Conservation (phyloP, 139 green algal species). For the Nannochloris sp. region DNA sequence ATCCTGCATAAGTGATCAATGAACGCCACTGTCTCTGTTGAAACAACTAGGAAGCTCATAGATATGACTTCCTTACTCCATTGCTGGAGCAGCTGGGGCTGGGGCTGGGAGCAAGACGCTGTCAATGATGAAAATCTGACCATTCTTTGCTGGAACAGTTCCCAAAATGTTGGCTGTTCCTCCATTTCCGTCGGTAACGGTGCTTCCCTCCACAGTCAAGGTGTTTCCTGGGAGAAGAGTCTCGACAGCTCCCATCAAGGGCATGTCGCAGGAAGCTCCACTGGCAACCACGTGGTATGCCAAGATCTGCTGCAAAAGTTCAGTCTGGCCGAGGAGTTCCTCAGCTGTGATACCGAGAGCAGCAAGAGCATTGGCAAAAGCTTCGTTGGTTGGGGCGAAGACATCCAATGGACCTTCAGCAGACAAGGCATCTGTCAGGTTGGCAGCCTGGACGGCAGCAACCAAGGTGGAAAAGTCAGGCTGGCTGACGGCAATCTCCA, state of each 20-base stretch:
- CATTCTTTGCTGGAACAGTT: conserved; percentile 11
- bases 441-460: not conserved
- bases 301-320: conserved; percentile 21
- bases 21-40: too few species aligned
- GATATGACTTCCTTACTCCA: too few species aligned
- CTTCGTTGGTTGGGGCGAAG: conserved; percentile 42
- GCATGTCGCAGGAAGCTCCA: conserved; percentile 5
- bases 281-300: conserved; percentile 26
- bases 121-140: conserved; percentile 16
- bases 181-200: not conserved
- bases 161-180: conserved; percentile 10
- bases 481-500: not conserved
- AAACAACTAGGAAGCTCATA: too few species aligned
- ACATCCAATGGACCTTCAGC: conserved; percentile 15
- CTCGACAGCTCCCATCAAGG: not conserved
- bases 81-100: not conserved
- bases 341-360: conserved; percentile 23
- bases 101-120: conserved; percentile 10
- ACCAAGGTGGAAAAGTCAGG: not conserved
- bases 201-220: not conserved
- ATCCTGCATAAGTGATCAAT: too few species aligned
- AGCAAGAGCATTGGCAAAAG: conserved; percentile 20
- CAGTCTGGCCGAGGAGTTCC: conserved; percentile 29
- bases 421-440: not conserved
- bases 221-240: not conserved